Conservation (phyloP, 2,329 filamentous ascomycete species). For the Fusarium keratoplasticum region DNA sequence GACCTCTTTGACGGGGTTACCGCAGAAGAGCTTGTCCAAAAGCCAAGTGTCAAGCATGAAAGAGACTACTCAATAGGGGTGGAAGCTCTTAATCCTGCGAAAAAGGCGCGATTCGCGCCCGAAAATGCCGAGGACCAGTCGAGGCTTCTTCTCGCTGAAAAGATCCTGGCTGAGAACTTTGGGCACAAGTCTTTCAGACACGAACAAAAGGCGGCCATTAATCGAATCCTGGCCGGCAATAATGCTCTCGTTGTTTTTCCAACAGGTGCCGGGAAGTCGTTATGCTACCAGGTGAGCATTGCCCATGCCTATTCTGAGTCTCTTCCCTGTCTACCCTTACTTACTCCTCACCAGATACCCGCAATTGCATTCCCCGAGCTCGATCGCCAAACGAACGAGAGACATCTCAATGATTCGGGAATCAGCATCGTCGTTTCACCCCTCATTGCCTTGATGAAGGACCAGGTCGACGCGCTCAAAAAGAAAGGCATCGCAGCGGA, state of each 20-base stretch:
- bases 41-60: conserved; percentile 13
- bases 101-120: conserved; percentile 24
- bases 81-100: neutral
- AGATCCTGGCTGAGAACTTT: conserved; percentile 54
- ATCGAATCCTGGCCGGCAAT: conserved; percentile 51
- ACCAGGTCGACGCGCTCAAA: conserved; percentile 67
- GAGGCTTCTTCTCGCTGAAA: conserved; percentile 32
- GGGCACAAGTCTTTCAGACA: conserved; percentile 55
- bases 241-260: conserved; percentile 60
- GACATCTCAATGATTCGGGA: conserved; percentile 52
- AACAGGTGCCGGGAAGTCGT: conserved; percentile 62
- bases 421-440: conserved; percentile 69
- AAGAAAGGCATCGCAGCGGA: conserved; percentile 63
- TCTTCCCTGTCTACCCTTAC: neutral
- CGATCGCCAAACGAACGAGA: conserved; percentile 48
- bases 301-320: neutral
- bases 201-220: conserved; percentile 58
- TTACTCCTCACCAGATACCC: conserved; percentile 52
- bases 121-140: neutral
- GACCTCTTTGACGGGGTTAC: conserved; percentile 41
- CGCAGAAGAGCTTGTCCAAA: conserved; percentile 25
- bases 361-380: conserved; percentile 59
- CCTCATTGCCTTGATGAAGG: conserved; percentile 69
- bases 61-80: conserved; percentile 7
- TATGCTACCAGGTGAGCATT: conserved; percentile 59